phyloP scores from a whole-genome alignment of 1,139 yeast genomes.

The Yamadazyma trypodendri region DNA sequence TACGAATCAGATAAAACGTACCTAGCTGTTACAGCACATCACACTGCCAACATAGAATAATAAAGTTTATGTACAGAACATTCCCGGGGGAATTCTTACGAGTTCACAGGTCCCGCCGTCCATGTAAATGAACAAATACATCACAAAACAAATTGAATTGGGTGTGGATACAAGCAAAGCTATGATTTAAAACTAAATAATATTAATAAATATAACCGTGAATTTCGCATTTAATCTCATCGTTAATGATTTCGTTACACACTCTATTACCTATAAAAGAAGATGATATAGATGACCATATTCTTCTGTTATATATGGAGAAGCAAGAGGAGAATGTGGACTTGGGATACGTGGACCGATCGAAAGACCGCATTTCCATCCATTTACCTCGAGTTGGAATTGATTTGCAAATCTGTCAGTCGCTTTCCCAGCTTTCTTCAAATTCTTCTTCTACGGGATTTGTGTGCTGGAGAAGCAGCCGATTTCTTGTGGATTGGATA shows the following conservation, averaged over 20 bases:
- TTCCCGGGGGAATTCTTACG: too few relatives aligned
- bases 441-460: conserved; percentile 64
- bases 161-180: too few relatives aligned
- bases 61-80: too few relatives aligned
- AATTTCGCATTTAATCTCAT: conserved; percentile 4
- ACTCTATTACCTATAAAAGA: not conserved
- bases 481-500: conserved; percentile 55
- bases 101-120: too few relatives aligned
- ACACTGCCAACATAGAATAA: too few relatives aligned
- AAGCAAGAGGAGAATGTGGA: conserved; percentile 33
- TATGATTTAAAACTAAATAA: too few relatives aligned
- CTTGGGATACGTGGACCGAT: conserved; percentile 50
- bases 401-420: conserved; percentile 40
- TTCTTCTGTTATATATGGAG: conserved; percentile 46
- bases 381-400: conserved; percentile 28
- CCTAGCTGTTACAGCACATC: too few relatives aligned
- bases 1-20: too few relatives aligned
- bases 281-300: conserved; percentile 38
- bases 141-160: too few relatives aligned
- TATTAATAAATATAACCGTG: not conserved
- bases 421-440: conserved; percentile 42
- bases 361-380: conserved; percentile 28
- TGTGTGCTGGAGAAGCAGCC: conserved; percentile 60
- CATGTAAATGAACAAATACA: too few relatives aligned
- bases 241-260: not conserved